Evolutionary conservation across 2,329 filamentous ascomycete genomes (phyloP).

Genomic region (Capronia americana): DNA sequence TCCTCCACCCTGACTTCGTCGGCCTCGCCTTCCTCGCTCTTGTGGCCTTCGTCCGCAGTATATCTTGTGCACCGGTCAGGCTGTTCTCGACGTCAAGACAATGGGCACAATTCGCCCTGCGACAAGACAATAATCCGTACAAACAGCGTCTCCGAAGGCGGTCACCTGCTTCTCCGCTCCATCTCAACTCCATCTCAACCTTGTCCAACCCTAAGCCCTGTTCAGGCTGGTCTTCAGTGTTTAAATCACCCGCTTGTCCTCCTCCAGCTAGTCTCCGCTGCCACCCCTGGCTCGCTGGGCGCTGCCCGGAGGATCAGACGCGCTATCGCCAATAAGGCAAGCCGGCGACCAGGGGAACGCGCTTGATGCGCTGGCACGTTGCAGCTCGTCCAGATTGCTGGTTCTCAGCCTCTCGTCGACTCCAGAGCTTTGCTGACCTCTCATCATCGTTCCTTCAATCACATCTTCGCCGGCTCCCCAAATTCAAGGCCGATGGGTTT

Average conservation of each 20-base stretch:
- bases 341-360: conserved; percentile 30
- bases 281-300: not conserved
- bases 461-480: conserved; percentile 8
- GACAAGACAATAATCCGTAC: not conserved
- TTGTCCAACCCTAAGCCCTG: not conserved
- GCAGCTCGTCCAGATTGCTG: conserved; percentile 28
- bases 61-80: not conserved
- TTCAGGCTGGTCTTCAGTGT: conserved; percentile 1
- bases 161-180: not conserved
- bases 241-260: conserved; percentile 7
- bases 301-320: conserved; percentile 20
- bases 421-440: conserved; percentile 24
- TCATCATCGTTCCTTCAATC: conserved; percentile 20
- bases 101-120: not conserved
- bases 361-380: conserved; percentile 40
- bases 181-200: conserved; percentile 9
- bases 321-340: conserved; percentile 36
- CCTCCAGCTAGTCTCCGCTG: conserved; percentile 21
- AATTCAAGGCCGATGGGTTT: conserved; percentile 13
- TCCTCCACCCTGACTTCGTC: conserved; percentile 1
- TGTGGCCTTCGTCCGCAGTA: not conserved
- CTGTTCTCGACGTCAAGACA: not conserved
- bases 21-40: not conserved
- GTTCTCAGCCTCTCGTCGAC: conserved; percentile 36
- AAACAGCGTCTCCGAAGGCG: not conserved